phyloP scores from a whole-genome alignment of 192 early-diverging fungal genomes.

The Coemansia asiatica region DNA sequence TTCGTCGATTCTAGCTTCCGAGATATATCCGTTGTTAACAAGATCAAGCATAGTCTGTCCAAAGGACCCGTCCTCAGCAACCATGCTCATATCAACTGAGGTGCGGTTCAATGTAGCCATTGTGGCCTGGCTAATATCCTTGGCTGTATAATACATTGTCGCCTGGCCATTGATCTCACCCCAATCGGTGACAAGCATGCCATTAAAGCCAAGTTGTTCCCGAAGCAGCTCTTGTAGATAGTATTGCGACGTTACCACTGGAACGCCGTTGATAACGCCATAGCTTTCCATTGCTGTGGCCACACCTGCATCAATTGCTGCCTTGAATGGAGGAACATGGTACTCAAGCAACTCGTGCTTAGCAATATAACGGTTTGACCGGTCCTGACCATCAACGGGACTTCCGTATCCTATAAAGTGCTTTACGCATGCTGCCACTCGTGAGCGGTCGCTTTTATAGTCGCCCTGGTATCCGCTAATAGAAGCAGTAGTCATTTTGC shows the following conservation, averaged over 20 bases:
- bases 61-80: constrained; percentile 60
- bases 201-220: constrained; percentile 54
- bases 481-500: constrained; percentile 55
- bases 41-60: constrained; percentile 36
- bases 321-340: constrained; percentile 62
- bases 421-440: constrained; percentile 66
- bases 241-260: constrained; percentile 58
- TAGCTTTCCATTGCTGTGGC: constrained; percentile 68
- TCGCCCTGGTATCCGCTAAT: constrained; percentile 66
- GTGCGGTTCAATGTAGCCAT: constrained; percentile 50
- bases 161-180: constrained; percentile 59
- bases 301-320: constrained; percentile 59
- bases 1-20: constrained; percentile 50
- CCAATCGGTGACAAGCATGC: constrained; percentile 65
- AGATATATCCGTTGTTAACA: constrained; percentile 39
- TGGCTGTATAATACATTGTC: constrained; percentile 48
- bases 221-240: constrained; percentile 59
- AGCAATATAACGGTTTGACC: constrained; percentile 52
- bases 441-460: constrained; percentile 62
- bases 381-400: constrained; percentile 52
- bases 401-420: constrained; percentile 68
- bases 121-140: constrained; percentile 49
- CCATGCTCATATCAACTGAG: constrained; percentile 65
- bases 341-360: constrained; percentile 60
- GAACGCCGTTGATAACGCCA: constrained; percentile 60